Percentiles rank a stretch among this genome's conserved stretches.
Evolutionary conservation across 2,329 filamentous ascomycete genomes (phyloP).

Genomic region (Cladosporium oxysporum): DNA sequence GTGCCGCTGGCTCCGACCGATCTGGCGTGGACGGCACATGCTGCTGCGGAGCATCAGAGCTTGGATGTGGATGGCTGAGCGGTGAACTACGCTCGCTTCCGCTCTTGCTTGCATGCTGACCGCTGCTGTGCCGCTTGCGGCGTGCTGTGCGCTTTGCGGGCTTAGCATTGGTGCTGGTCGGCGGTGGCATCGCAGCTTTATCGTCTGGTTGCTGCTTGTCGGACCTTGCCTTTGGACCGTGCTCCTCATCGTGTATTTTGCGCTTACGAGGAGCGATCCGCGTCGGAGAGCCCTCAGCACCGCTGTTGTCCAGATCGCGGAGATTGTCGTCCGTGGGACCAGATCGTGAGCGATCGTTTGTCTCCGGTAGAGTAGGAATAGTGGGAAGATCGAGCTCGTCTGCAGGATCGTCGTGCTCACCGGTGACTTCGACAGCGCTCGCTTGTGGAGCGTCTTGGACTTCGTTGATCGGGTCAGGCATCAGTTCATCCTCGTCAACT

Average conservation of each 20-base stretch:
- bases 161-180: not conserved
- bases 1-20: not conserved
- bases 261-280: not conserved
- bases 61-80: not conserved
- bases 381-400: conserved; percentile 15
- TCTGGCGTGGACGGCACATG: conserved; percentile 1
- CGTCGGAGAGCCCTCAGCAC: not conserved
- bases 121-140: not conserved
- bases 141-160: not conserved
- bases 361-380: not conserved
- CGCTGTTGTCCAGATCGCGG: conserved; percentile 8
- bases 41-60: conserved; percentile 1
- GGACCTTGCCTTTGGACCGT: not conserved
- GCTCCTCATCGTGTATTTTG: not conserved
- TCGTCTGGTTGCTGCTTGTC: conserved; percentile 2
- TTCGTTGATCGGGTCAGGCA: not conserved
- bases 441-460: not conserved
- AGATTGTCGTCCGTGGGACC: conserved; percentile 2
- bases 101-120: not conserved
- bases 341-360: not conserved
- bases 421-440: not conserved
- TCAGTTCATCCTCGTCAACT: not conserved
- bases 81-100: conserved; percentile 14
- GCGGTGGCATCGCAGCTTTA: conserved; percentile 13
- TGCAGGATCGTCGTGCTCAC: not conserved